phyloP scores from a whole-genome alignment of 2,329 filamentous ascomycete species.

The Diaporthe sp. region DNA sequence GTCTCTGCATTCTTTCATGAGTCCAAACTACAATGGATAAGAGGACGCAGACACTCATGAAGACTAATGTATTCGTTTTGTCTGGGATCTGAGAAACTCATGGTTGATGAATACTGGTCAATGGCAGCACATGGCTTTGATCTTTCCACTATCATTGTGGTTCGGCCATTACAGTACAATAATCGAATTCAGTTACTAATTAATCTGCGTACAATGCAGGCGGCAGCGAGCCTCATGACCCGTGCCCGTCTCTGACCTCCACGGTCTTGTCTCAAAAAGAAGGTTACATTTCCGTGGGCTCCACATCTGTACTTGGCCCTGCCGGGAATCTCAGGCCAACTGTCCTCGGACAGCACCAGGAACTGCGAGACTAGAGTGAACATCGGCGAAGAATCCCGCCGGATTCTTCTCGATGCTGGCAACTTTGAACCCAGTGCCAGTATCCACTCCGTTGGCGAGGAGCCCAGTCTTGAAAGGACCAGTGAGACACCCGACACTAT shows the following conservation, averaged over 20 bases:
- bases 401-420: conserved; percentile 62
- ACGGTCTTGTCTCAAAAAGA: no score
- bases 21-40: no score
- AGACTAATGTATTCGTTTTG: no score
- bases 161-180: background rate
- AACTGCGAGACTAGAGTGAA: conserved; percentile 57
- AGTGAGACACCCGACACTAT: conserved; percentile 45
- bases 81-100: no score
- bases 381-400: conserved; percentile 62
- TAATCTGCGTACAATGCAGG: background rate
- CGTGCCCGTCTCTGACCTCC: background rate
- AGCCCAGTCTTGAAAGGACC: conserved; percentile 61
- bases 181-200: background rate
- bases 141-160: background rate
- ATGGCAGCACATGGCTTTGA: no score
- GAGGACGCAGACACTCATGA: no score
- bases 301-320: background rate
- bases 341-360: conserved; percentile 64
- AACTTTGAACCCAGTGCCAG: conserved; percentile 60
- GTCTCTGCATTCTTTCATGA: no score
- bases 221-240: background rate
- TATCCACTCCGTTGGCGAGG: conserved; percentile 56
- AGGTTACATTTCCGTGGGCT: no score
- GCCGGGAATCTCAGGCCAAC: conserved; percentile 40
- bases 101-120: no score